phyloP scores from a whole-genome alignment of 1,284 basidiomycete genomes.

The Rhodotorula sp. region DNA sequence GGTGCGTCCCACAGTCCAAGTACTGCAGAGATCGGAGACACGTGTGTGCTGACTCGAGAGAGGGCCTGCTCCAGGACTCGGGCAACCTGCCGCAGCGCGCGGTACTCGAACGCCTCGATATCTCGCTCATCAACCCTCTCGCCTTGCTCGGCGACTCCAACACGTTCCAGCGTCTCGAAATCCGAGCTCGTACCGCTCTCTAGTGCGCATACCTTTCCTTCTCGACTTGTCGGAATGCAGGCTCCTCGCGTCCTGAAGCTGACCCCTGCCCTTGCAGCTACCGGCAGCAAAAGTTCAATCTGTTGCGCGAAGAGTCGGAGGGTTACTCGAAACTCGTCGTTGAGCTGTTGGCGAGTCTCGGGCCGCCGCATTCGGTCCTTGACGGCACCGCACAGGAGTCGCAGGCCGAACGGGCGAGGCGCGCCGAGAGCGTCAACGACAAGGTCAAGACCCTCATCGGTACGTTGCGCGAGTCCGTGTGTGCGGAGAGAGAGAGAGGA shows the following conservation, averaged over 20 bases:
- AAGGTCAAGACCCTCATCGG: conserved; percentile 75
- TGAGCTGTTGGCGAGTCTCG: conserved; percentile 76
- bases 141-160: conserved; percentile 65
- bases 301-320: conserved; percentile 94
- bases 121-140: conserved; percentile 58
- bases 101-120: conserved; percentile 71
- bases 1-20: conserved; percentile 54
- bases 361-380: conserved; percentile 58
- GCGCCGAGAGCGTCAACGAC: conserved; percentile 47
- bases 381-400: conserved; percentile 18
- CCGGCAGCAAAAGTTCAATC: conserved; percentile 98
- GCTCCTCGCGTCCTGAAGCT: neutral
- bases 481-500: too few relatives aligned
- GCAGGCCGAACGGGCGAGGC: conserved; percentile 33
- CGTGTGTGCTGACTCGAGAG: conserved; percentile 3
- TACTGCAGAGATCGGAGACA: neutral
- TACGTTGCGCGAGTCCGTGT: neutral
- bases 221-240: neutral
- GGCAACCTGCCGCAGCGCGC: conserved; percentile 60
- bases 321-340: conserved; percentile 90
- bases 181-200: conserved; percentile 69
- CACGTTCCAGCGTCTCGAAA: conserved; percentile 68
- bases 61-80: conserved; percentile 51
- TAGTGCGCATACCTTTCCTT: conserved; percentile 43
- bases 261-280: conserved; percentile 55